Evolutionary conservation across 805 yeast species (phyloP).

Genomic region (Isabelozyma heimii): DNA sequence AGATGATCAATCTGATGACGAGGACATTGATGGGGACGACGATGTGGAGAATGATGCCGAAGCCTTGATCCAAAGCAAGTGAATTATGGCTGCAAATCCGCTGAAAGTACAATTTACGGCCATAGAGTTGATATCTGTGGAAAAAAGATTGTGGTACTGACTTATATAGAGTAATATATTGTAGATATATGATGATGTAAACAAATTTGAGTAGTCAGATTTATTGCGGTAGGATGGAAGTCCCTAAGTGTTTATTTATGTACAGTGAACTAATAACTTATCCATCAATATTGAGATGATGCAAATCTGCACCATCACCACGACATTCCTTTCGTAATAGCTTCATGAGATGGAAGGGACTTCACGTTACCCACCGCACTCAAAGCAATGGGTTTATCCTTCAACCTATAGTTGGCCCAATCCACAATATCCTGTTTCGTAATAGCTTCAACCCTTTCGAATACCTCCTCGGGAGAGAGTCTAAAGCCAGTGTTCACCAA

Average conservation of each 20-base stretch:
- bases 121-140: too few relatives aligned
- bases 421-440: slow-evolving; percentile 73
- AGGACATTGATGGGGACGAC: slow-evolving; percentile 30
- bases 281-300: background rate
- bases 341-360: slow-evolving; percentile 65
- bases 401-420: slow-evolving; percentile 84
- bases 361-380: slow-evolving; percentile 87
- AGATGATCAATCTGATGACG: slow-evolving; percentile 27
- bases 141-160: too few relatives aligned
- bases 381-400: slow-evolving; percentile 77
- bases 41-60: slow-evolving; percentile 26
- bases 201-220: too few relatives aligned
- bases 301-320: slow-evolving; percentile 6
- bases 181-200: too few relatives aligned
- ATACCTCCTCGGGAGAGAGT: slow-evolving; percentile 70
- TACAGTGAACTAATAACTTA: too few relatives aligned
- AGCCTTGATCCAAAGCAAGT: slow-evolving; percentile 10
- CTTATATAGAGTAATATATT: too few relatives aligned
- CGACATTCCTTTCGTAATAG: slow-evolving; percentile 45
- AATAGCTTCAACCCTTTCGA: slow-evolving; percentile 72
- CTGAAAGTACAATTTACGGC: too few relatives aligned
- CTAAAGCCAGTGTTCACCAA: slow-evolving; percentile 88
- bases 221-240: too few relatives aligned
- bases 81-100: too few relatives aligned
- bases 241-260: background rate